Base-by-base conservation (phyloP, 345 rosid species). In the Aurinia saxatilis region DNA sequence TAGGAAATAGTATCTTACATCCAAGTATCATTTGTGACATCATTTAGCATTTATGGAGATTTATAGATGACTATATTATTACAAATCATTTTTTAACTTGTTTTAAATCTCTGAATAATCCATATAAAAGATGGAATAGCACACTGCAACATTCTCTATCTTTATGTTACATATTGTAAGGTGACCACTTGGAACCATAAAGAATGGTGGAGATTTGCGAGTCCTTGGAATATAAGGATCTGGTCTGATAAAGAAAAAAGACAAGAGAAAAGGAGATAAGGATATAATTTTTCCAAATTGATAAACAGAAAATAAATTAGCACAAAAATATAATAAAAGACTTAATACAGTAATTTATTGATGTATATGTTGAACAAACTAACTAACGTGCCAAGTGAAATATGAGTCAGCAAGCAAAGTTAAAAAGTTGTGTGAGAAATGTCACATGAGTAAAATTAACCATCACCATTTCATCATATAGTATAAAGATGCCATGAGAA, bases 401-500 rank as follows among this genome's bases (percentile, higher is more conserved):
- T 27, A 50, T 64, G 75, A 71, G 60, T 71, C 75, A 71, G 75
- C 70, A 64, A 64, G 59, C 75, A 71, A 57, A 50, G 53, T 50
- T 23, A 11, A 23, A 52, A 39, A 19, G 40, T 23, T 40, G 40
- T 57, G 53, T 8, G 41, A 49, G 65, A 71, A 65, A 63, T 47
- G 33, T 68, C 66, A 33, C 66, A 53, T 70, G 63, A 62, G 57
- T 54, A 62, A 2, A 47, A 11, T 62, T 62, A 62, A 30, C 39
- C 44, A 68, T 48, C 29, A 50, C 50, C 41, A 50, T 57, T 49
- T 50, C 29, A 50, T 50, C 14, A 31, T 42, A 23, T 56, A 31
- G 31, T 16, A 51, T 50, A 60, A 50, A 50, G 50, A 50, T 68
- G 54, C 55, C 55, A 69, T 52, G 67, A 60, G 47, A 25, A 34